phyloP scores from a whole-genome alignment of 2,329 filamentous ascomycete genomes.

The Penicillium sp. region DNA sequence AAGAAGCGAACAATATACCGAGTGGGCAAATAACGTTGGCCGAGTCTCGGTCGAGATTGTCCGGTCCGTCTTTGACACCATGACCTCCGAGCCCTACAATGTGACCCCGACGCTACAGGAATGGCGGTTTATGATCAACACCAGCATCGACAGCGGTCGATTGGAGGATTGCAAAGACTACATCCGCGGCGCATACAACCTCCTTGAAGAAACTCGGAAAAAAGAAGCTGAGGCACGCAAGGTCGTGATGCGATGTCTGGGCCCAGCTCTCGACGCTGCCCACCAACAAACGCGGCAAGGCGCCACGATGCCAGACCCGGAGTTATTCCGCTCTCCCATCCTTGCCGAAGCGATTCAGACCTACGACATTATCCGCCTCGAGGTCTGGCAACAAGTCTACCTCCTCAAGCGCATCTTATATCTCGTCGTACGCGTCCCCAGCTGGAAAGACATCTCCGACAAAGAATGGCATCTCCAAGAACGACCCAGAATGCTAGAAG shows the following conservation, averaged over 20 bases:
- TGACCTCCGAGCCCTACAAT: conserved; percentile 61
- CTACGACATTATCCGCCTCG: conserved; percentile 36
- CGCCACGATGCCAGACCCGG: conserved; percentile 4
- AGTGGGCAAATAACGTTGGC: conserved; percentile 22
- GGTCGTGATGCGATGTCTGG: conserved; percentile 28
- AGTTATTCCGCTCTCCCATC: conserved; percentile 23
- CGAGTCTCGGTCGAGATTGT: conserved; percentile 49
- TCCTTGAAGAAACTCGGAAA: conserved; percentile 31
- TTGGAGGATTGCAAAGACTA: conserved; percentile 28
- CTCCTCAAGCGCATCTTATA: conserved; percentile 18
- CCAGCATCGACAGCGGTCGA: conserved; percentile 20
- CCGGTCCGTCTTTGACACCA: conserved; percentile 58
- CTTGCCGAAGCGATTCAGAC: conserved; percentile 34
- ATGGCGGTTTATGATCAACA: conserved; percentile 44
- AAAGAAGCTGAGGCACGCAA: conserved; percentile 29
- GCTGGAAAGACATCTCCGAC: conserved; percentile 16
- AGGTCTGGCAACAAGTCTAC: conserved; percentile 33
- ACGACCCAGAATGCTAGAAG: conserved; percentile 49
- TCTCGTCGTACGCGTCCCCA: not conserved
- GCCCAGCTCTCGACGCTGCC: conserved; percentile 5
- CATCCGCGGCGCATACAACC: conserved; percentile 33
- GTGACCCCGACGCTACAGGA: conserved; percentile 60
- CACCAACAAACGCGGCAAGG: not conserved
- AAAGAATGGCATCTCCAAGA: conserved; percentile 34
- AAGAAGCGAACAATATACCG: conserved; percentile 1